These are phyloP conservation scores for Delonix regia DNA, from an alignment of 306 rosid genomes.

Conservation along the genomic window DNA sequence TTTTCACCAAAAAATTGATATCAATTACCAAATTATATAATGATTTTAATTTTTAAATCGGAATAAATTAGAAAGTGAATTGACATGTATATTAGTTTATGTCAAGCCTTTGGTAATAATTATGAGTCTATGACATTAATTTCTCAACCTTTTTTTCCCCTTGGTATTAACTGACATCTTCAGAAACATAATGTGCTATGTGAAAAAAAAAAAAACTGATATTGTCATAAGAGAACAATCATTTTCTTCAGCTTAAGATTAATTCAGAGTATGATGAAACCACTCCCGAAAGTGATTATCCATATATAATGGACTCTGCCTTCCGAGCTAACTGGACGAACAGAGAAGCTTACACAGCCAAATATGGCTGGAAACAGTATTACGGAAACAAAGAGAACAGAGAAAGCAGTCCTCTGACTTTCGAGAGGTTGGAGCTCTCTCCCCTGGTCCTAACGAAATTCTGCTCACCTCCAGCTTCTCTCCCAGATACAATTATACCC, in stretches of 20 bases:
- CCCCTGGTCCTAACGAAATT: too few relatives aligned
- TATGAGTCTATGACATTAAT: background rate
- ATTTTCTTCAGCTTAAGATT: constrained; percentile 12
- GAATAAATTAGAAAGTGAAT: background rate
- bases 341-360: too few relatives aligned
- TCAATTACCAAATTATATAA: background rate
- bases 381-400: too few relatives aligned
- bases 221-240: background rate
- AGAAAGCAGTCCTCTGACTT: too few relatives aligned
- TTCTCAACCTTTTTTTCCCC: background rate
- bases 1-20: background rate
- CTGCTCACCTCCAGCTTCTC: too few relatives aligned
- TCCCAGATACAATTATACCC: too few relatives aligned
- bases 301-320: too few relatives aligned
- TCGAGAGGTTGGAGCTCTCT: too few relatives aligned
- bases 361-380: too few relatives aligned
- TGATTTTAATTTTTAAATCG: background rate
- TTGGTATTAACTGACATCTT: constrained; percentile 21
- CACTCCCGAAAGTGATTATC: too few relatives aligned
- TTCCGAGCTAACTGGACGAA: too few relatives aligned
- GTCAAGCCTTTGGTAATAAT: background rate
- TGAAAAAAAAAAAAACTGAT: constrained; percentile 24
- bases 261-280: too few relatives aligned
- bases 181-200: background rate
- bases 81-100: background rate